Base-by-base conservation (phyloP, 345 rosid species). In the Euphorbia peplus region DNA sequence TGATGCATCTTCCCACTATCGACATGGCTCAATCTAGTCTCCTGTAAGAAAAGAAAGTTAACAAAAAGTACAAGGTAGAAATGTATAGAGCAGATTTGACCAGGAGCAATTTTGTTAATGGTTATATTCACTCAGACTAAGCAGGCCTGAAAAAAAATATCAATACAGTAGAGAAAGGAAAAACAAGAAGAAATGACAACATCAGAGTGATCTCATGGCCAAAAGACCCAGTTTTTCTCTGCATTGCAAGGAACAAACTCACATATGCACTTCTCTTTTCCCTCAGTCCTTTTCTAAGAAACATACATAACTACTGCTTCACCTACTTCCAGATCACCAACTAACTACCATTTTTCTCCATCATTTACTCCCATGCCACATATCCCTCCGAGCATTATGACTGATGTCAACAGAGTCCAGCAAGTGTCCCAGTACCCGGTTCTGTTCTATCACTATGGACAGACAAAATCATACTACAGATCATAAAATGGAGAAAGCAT, bases 1-100 rank as follows among this genome's bases (percentile, higher is more conserved):
- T 87, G 96, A 80, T 82, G 88, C 85, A 83, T 80, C 77, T 89
- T 92, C 66, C 92, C 93, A 30, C 76, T 74, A 78, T 88, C 96
- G 79, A 83, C 75, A 76, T 76, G 83, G 72, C 77, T 83, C 66
- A 83, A 53, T 75, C 86, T 90, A 75, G 69, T 66, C 72, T 85
- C 92, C 97, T 92, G 66, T 29, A 72, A n/a, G n/a, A n/a, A n/a
- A 57, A 66, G 69, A 66, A 75, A 56, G 64, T 8, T 21, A 9
- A 0, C 25, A 29, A 44, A 59, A 71, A 15, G 22, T 54, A 46
- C 24, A 28, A 69, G 9, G 14, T 44, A 44, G 50, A 44, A 44
- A 44, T 11, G 2, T 18, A 44, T 44, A 44, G 14, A 44, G 18
- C 13, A 44, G 50, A 44, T 44, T 12, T 44, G 15, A 3, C 0